phyloP scores from a whole-genome alignment of 2,329 filamentous ascomycete species.

The Colletotrichum sp. region DNA sequence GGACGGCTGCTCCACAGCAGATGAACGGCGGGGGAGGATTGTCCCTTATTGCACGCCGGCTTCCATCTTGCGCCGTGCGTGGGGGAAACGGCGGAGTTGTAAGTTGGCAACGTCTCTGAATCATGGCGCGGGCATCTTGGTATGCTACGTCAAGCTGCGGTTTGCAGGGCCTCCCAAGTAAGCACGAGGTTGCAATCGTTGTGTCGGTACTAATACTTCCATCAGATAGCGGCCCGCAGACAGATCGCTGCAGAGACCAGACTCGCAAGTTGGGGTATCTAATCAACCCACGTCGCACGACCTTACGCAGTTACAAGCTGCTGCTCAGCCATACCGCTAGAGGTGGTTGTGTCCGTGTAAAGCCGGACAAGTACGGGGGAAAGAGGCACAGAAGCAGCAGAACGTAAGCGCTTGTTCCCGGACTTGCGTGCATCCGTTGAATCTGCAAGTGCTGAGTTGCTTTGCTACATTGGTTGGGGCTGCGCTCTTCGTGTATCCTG shows the following conservation, averaged over 20 bases:
- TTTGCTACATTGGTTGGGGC: not conserved
- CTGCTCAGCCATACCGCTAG: not conserved
- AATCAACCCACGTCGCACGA: not conserved
- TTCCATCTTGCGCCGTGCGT: not conserved
- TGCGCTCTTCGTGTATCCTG: not conserved
- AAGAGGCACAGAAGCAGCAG: not conserved
- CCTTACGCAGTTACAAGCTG: not conserved
- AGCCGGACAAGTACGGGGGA: not conserved
- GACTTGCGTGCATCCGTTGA: not conserved
- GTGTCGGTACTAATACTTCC: not conserved
- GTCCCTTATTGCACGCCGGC: not conserved
- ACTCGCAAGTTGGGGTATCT: not conserved
- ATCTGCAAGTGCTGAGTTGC: not conserved
- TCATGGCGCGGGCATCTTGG: not conserved
- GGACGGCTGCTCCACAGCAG: constrained; percentile 1
- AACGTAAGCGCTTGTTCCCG: not conserved
- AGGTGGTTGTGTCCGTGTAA: not conserved
- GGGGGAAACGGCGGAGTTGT: not conserved
- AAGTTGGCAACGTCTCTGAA: not conserved
- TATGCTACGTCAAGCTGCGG: not conserved
- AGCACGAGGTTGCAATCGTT: not conserved
- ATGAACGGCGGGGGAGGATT: constrained; percentile 10
- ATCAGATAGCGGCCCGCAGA: not conserved
- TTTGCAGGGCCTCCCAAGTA: not conserved
- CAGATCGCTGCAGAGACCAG: not conserved